Conservation (phyloP, 805 yeast genomes). For the Metschnikowia similis region DNA sequence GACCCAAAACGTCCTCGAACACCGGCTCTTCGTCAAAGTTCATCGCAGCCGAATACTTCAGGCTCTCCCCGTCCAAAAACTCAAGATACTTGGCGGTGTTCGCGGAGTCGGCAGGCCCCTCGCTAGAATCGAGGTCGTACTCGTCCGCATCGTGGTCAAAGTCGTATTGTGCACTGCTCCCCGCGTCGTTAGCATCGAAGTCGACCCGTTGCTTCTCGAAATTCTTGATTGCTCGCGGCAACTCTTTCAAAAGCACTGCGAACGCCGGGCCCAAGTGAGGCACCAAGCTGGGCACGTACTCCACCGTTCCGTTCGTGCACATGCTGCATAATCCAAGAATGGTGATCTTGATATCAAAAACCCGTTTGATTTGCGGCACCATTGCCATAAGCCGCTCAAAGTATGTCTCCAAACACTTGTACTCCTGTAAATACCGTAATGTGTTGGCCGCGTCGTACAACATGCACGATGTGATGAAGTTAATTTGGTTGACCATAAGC, state of each 20-base stretch:
- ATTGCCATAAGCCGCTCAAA: constrained; percentile 64
- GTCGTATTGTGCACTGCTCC: constrained; percentile 6
- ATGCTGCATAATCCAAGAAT: constrained; percentile 49
- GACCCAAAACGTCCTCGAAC: constrained; percentile 23
- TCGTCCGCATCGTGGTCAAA: constrained; percentile 12
- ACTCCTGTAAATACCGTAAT: constrained; percentile 45
- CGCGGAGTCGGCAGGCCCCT: constrained; percentile 21
- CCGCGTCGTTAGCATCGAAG: constrained; percentile 33
- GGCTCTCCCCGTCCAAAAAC: constrained; percentile 44
- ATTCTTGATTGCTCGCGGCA: constrained; percentile 69
- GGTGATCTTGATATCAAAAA: constrained; percentile 76
- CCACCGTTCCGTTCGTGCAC: constrained; percentile 2
- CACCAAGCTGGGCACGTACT: constrained; percentile 34
- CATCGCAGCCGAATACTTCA: constrained; percentile 26
- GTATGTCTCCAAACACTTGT: constrained; percentile 36
- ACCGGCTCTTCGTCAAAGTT: constrained; percentile 22
- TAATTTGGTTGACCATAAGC: constrained; percentile 49
- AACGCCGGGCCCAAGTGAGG: constrained; percentile 43
- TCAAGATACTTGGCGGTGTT: constrained; percentile 43
- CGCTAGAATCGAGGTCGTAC: constrained; percentile 20
- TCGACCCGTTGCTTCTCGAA: constrained; percentile 61
- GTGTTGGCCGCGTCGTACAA: constrained; percentile 57
- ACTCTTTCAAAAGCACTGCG: constrained; percentile 48
- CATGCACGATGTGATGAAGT: constrained; percentile 61
- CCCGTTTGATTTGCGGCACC: constrained; percentile 56